Conservation (phyloP, 2,329 filamentous ascomycete genomes). For the Aureobasidium sp. region DNA sequence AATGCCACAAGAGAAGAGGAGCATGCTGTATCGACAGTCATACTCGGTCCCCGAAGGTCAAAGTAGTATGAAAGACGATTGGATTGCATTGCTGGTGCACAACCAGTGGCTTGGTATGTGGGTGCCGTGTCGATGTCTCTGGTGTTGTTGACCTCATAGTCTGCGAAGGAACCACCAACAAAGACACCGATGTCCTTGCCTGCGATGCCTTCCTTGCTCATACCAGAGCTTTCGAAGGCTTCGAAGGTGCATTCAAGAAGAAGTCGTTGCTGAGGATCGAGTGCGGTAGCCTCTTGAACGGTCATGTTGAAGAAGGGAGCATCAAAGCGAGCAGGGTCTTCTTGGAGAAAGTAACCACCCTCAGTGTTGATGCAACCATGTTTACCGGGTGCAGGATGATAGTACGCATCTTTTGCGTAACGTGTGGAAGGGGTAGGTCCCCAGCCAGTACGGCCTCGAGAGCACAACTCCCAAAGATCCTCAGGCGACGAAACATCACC, state of each 20-base stretch:
- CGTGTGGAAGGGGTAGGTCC: background rate
- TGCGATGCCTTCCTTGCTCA: slow-evolving; percentile 15
- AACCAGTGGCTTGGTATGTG: slow-evolving; percentile 19
- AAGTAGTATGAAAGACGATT: slow-evolving; percentile 34
- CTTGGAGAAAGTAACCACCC: slow-evolving; percentile 21
- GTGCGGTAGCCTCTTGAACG: slow-evolving; percentile 26
- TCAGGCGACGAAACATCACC: slow-evolving; percentile 28
- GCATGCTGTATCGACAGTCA: slow-evolving; percentile 43
- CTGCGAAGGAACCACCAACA: slow-evolving; percentile 21
- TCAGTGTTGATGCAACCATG: slow-evolving; percentile 10
- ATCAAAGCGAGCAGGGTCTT: slow-evolving; percentile 23
- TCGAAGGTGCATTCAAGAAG: slow-evolving; percentile 39
- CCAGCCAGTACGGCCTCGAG: slow-evolving; percentile 3
- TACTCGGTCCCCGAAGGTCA: slow-evolving; percentile 33
- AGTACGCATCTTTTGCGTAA: slow-evolving; percentile 21
- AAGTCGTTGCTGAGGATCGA: slow-evolving; percentile 37
- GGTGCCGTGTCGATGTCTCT: slow-evolving; percentile 20
- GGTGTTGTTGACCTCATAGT: slow-evolving; percentile 22
- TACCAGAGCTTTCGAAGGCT: slow-evolving; percentile 23
- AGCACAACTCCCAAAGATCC: slow-evolving; percentile 17
- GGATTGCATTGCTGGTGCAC: slow-evolving; percentile 32
- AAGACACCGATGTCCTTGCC: slow-evolving; percentile 20
- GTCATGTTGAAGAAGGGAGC: slow-evolving; percentile 24
- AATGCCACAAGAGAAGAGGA: slow-evolving; percentile 35
- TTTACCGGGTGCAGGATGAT: slow-evolving; percentile 19